A percentile compares a stretch with the other conserved stretches of the same genome.
These are phyloP conservation scores for Zopfia rhizophila DNA, from an alignment of 2,329 filamentous ascomycete genomes.

Conservation along the genomic window DNA sequence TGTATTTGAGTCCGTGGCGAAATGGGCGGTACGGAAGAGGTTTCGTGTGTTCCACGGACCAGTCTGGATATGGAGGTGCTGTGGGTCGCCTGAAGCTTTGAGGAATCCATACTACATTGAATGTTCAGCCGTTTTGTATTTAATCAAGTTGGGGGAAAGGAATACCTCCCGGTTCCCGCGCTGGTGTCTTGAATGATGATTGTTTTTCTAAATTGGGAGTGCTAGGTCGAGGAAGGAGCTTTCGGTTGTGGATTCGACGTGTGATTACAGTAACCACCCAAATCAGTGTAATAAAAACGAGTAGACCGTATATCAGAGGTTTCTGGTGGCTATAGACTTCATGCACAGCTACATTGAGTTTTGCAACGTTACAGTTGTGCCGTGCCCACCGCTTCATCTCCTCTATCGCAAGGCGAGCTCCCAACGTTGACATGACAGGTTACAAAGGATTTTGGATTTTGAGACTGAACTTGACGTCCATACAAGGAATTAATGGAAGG, in stretches of 20 bases:
- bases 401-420: conserved; percentile 24
- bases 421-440: conserved; percentile 22
- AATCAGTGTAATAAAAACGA: conserved; percentile 42
- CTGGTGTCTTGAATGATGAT: conserved; percentile 44
- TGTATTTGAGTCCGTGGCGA: conserved; percentile 78
- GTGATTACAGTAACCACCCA: conserved; percentile 41
- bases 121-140: conserved; percentile 16
- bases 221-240: conserved; percentile 22
- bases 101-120: conserved; percentile 64
- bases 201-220: conserved; percentile 61
- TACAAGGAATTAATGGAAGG: too few species aligned
- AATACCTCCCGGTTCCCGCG: conserved; percentile 60
- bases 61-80: conserved; percentile 71
- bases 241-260: conserved; percentile 38
- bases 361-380: conserved; percentile 24
- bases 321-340: conserved; percentile 26
- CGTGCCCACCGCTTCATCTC: conserved; percentile 30
- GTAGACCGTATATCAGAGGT: conserved; percentile 40
- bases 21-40: conserved; percentile 83
- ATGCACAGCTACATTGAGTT: conserved; percentile 15
- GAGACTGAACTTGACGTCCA: too few species aligned
- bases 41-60: conserved; percentile 74
- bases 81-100: conserved; percentile 68
- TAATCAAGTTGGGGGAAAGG: background rate
- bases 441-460: too few species aligned